A percentile compares a stretch with the other conserved stretches of the same genome.
These are phyloP conservation scores for Leccinum pellstonianum DNA, from an alignment of 768 basidiomycete genomes.

Conservation along the genomic window DNA sequence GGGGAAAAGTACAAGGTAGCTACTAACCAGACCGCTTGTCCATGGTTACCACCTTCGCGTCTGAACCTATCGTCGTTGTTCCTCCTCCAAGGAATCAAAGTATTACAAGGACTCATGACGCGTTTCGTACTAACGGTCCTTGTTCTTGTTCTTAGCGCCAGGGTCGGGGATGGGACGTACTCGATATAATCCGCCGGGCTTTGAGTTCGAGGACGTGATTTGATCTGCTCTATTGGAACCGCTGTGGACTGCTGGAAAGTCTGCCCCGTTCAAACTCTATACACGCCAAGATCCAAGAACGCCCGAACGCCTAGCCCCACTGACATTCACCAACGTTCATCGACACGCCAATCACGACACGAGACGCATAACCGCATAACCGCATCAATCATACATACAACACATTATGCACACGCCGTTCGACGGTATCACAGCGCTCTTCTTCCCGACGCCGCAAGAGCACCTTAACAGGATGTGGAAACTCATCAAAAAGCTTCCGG, in stretches of 20 bases:
- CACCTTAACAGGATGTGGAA: constrained; percentile 28
- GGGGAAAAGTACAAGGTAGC: not conserved
- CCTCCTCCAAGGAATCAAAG: not conserved
- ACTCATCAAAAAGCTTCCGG: constrained; percentile 17
- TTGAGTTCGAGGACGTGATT: not conserved
- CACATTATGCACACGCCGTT: not conserved
- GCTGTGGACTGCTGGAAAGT: not conserved
- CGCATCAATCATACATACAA: not conserved
- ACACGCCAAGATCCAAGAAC: not conserved
- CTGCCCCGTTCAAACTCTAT: not conserved
- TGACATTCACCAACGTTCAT: not conserved
- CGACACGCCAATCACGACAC: not conserved
- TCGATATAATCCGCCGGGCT: not conserved
- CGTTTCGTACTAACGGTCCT: not conserved
- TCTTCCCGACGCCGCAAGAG: constrained; percentile 19
- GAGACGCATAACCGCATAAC: not conserved
- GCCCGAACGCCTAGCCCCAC: not conserved
- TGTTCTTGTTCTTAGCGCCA: not conserved
- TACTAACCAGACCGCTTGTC: not conserved
- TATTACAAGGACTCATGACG: not conserved
- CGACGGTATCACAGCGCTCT: constrained; percentile 13
- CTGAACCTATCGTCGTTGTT: not conserved
- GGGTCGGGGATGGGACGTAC: not conserved
- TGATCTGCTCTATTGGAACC: not conserved
- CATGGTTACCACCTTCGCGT: not conserved